Evolutionary conservation across 1,139 yeast genomes (phyloP).

Genomic region (Candida albicans): DNA sequence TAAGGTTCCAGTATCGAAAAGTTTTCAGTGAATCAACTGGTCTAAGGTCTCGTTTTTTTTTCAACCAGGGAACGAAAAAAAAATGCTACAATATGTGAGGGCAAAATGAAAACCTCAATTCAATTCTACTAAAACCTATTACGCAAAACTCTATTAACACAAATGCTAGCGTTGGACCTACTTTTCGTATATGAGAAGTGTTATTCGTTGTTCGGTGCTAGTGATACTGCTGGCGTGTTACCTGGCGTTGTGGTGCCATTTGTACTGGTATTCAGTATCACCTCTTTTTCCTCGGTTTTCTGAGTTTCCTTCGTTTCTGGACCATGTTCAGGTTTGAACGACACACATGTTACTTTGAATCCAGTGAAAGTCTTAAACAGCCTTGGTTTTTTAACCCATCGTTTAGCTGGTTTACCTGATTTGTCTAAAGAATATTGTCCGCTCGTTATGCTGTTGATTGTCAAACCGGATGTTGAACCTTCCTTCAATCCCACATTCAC

Average conservation of each 20-base stretch:
- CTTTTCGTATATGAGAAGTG: too few relatives aligned
- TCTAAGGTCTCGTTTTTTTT: too few relatives aligned
- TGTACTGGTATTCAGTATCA: slow-evolving; percentile 1
- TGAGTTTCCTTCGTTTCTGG: background rate
- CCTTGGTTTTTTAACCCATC: slow-evolving; percentile 51
- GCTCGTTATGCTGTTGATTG: slow-evolving; percentile 36
- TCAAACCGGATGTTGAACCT: slow-evolving; percentile 43
- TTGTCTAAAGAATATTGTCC: slow-evolving; percentile 41
- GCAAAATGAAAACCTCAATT: too few relatives aligned
- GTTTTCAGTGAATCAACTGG: too few relatives aligned
- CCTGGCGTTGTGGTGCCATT: slow-evolving; percentile 1
- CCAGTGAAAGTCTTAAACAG: slow-evolving; percentile 63
- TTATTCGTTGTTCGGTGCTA: background rate
- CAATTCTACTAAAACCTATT: too few relatives aligned
- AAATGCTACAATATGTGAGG: too few relatives aligned
- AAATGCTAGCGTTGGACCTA: too few relatives aligned
- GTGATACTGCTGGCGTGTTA: slow-evolving; percentile 1
- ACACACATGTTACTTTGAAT: slow-evolving; percentile 44
- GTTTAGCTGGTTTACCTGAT: slow-evolving; percentile 49
- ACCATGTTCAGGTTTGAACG: slow-evolving; percentile 27
- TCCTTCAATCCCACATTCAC: slow-evolving; percentile 46
- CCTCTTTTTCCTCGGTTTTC: background rate
- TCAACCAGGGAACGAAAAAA: too few relatives aligned
- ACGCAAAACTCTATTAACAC: too few relatives aligned
- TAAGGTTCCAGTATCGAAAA: too few relatives aligned